These are phyloP conservation scores for Scedosporium boydii DNA, from an alignment of 2,329 filamentous ascomycete genomes.

Conservation along the genomic window DNA sequence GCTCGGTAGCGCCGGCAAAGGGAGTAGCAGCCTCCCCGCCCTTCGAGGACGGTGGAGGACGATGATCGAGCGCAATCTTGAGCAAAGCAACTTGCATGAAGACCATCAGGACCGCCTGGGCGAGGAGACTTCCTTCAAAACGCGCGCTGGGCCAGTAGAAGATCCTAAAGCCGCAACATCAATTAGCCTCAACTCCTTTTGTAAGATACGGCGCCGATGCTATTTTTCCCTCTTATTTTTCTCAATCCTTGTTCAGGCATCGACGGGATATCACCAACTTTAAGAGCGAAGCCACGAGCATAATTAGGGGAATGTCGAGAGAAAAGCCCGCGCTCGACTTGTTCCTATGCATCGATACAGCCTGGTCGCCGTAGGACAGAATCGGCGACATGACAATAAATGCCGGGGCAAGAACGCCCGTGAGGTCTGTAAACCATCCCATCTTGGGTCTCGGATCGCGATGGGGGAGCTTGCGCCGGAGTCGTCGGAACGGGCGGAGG, in stretches of 20 bases:
- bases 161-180: constrained; percentile 34
- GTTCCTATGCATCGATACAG: constrained; percentile 52
- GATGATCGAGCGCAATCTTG: constrained; percentile 59
- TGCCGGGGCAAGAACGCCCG: constrained; percentile 50
- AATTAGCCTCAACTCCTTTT: not conserved
- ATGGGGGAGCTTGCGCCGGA: not conserved
- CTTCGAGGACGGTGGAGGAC: constrained; percentile 49
- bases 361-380: constrained; percentile 57
- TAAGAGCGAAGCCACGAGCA: constrained; percentile 59
- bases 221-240: not conserved
- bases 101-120: constrained; percentile 59
- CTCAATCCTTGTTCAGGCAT: too few species aligned
- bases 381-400: constrained; percentile 56
- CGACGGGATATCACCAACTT: constrained; percentile 32
- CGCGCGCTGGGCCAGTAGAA: constrained; percentile 61
- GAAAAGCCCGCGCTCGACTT: constrained; percentile 61
- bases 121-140: constrained; percentile 53
- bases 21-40: constrained; percentile 52
- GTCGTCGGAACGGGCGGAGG: not conserved
- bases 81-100: constrained; percentile 52
- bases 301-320: constrained; percentile 62
- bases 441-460: constrained; percentile 11
- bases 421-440: constrained; percentile 35
- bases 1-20: constrained; percentile 36
- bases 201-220: not conserved